Conservation (phyloP, 2,329 filamentous ascomycete species). For the Fusarium camptoceras region DNA sequence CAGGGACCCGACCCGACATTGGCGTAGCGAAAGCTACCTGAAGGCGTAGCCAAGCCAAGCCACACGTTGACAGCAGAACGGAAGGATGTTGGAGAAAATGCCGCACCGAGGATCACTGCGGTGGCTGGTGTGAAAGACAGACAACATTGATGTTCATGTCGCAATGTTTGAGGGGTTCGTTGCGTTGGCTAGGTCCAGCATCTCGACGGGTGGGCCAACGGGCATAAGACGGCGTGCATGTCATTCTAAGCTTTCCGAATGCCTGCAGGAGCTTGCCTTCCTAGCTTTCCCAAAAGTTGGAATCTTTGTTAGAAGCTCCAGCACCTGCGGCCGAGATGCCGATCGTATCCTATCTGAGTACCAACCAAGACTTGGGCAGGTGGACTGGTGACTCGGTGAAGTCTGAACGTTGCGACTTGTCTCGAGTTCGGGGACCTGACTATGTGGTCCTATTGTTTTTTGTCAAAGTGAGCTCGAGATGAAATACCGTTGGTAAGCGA, state of each 20-base stretch:
- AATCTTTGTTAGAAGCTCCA: constrained; percentile 7
- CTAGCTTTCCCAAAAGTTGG: constrained; percentile 14
- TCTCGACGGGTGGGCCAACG: constrained; percentile 20
- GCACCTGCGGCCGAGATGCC: constrained; percentile 20
- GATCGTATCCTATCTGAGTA: constrained; percentile 38
- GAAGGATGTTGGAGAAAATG: constrained; percentile 28
- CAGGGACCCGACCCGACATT: constrained; percentile 20
- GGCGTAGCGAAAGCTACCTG: constrained; percentile 16
- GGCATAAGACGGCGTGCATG: constrained; percentile 35
- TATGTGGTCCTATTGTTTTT: neutral
- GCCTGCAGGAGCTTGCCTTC: constrained; percentile 14
- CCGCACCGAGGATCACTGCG: constrained; percentile 22
- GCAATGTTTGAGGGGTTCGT: constrained; percentile 12
- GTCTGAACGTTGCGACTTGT: constrained; percentile 11
- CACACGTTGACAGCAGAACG: constrained; percentile 10
- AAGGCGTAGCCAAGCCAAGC: constrained; percentile 12
- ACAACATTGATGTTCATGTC: constrained; percentile 9
- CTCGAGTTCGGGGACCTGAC: constrained; percentile 8
- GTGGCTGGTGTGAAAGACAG: constrained; percentile 22
- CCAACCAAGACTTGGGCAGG: constrained; percentile 23
- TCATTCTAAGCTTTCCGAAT: constrained; percentile 24
- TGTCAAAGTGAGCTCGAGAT: neutral
- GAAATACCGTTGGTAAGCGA: constrained; percentile 1
- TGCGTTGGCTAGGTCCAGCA: constrained; percentile 8
- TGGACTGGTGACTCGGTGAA: constrained; percentile 36